phyloP scores from a whole-genome alignment of 2,329 filamentous ascomycete genomes.

The Emergomyces africanus region DNA sequence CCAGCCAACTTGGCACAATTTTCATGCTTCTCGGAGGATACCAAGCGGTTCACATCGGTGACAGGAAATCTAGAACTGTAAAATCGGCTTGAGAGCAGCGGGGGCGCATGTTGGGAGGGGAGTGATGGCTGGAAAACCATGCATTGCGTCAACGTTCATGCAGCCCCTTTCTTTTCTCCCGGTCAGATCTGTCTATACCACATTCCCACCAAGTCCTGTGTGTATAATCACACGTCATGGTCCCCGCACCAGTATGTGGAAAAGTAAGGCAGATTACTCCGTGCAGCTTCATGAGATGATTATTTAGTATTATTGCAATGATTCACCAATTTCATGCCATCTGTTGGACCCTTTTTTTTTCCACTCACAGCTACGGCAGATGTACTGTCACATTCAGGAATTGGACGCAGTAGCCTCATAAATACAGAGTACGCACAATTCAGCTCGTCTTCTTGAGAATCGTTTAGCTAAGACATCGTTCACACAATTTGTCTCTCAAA shows the following conservation, averaged over 20 bases:
- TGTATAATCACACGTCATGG: neutral
- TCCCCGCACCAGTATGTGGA: neutral
- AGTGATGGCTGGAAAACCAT: neutral
- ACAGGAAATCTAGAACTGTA: neutral
- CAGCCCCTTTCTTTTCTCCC: neutral
- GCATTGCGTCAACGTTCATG: neutral
- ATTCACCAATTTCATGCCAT: neutral
- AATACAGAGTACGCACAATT: neutral
- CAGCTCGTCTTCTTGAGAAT: neutral
- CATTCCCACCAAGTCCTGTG: neutral
- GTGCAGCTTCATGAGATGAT: too few species aligned
- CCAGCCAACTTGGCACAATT: neutral
- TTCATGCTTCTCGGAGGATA: neutral
- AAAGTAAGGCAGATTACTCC: neutral
- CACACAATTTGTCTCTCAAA: neutral
- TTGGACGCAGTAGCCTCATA: neutral
- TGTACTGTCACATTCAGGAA: neutral
- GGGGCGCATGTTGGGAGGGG: neutral
- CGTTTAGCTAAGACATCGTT: neutral
- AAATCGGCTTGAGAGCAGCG: neutral
- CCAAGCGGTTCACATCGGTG: neutral
- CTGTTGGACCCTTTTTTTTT: neutral
- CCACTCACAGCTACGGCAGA: too few species aligned
- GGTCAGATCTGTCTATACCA: neutral
- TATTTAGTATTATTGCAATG: neutral